phyloP scores from a whole-genome alignment of 2,329 filamentous ascomycete genomes.

The Aschersonia sp. region DNA sequence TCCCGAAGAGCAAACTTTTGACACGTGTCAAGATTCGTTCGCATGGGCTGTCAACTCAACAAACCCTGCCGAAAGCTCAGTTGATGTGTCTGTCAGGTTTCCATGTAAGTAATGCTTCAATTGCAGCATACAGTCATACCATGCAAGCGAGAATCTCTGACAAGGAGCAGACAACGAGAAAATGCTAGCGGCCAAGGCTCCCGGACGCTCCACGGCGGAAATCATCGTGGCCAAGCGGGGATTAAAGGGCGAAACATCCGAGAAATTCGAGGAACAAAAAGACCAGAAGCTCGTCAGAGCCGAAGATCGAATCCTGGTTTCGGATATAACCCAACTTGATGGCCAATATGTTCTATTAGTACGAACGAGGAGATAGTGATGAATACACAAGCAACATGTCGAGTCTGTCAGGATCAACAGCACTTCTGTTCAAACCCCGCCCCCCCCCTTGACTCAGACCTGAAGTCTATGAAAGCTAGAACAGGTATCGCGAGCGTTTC shows the following conservation, averaged over 20 bases:
- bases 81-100: not conserved
- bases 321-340: not conserved
- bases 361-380: not conserved
- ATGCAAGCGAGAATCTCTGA: not conserved
- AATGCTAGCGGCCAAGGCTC: not conserved
- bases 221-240: not conserved
- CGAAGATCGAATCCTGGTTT: not conserved
- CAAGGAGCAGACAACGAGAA: not conserved
- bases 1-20: not conserved
- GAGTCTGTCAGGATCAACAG: too few species aligned
- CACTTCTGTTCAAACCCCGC: too few species aligned
- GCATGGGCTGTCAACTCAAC: constrained; percentile 1
- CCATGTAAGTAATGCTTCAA: not conserved
- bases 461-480: too few species aligned
- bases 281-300: not conserved
- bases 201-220: not conserved
- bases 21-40: not conserved
- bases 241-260: not conserved
- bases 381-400: too few species aligned
- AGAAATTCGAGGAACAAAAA: not conserved
- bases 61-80: not conserved
- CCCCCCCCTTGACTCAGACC: too few species aligned
- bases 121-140: not conserved
- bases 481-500: too few species aligned
- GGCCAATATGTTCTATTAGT: not conserved